Base-by-base conservation (phyloP, 352 stramenopile species). In the Sclerospora graminicola region DNA sequence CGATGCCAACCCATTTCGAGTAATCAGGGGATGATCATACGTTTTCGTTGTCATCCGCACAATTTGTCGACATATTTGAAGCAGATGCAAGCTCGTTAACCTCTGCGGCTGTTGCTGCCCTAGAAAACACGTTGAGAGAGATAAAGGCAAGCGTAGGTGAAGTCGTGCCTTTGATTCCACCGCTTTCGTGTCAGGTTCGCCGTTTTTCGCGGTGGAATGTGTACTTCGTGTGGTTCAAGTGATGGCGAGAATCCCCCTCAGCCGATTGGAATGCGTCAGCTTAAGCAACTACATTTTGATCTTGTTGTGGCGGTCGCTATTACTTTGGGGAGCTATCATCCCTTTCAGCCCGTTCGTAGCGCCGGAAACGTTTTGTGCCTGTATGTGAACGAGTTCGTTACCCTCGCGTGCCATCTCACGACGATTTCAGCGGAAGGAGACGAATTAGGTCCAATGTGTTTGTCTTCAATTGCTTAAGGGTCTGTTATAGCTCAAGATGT, bases 361-460 rank as follows among this genome's bases (percentile, higher is more conserved):
- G 28, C 49, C 2, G 57, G 54, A 15, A 86, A 93, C 44, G 91
- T 85, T 47, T 41, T 93, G 11, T 84, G 75, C 36, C 83, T 93
- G 75, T 93, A 91, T 52, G 24, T 93, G 46, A 79, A 93, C 34
- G 82, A 93, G 64, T 85, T 93, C 43, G 69, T 93, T 13, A 90
- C 82, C 0, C 61, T 93, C 16, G 66, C 78, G 4, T 93, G 82
- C 33, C 77, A 93, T 20, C 69, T 82, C 8, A 62, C 77, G 8
- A 89, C 77, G 0, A 65, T 74, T 8, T 89, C 77, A 4, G 62
- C 63, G 5, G 75, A 89, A 48, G 66, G 69, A 5, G 68, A 77
- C 18, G 82, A 93, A 46, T 54, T 91, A 0, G 44, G 84, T 91
- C 34, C 82, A 93, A 39, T 82, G 66, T 31, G 56, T 66, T 27